Conservation (phyloP, 768 basidiomycete species). For the Phylloporus sp. region DNA sequence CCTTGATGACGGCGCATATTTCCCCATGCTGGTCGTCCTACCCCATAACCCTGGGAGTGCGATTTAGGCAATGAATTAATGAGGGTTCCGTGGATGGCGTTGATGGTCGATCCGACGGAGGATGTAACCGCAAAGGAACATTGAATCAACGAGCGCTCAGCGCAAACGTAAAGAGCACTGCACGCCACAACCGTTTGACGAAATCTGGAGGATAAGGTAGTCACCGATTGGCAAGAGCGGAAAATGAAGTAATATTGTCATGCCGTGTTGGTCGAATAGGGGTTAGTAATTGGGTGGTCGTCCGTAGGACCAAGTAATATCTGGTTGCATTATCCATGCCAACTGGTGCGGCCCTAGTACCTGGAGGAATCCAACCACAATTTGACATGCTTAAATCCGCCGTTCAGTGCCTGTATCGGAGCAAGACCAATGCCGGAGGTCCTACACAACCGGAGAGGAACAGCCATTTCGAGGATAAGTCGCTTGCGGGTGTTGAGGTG, state of each 20-base stretch:
- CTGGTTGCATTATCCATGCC: background rate
- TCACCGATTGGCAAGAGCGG: conserved; percentile 21
- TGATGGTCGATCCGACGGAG: conserved; percentile 54
- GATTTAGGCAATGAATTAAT: too few relatives aligned
- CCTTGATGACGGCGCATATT: too few relatives aligned
- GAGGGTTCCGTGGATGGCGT: conserved; percentile 66
- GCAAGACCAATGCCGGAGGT: conserved; percentile 36
- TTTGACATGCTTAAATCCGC: background rate
- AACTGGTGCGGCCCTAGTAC: background rate
- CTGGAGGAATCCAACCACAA: background rate
- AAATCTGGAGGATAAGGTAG: background rate
- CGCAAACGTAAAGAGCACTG: conserved; percentile 57
- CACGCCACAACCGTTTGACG: conserved; percentile 62
- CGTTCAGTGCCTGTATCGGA: background rate
- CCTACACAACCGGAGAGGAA: conserved; percentile 30
- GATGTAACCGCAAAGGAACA: background rate
- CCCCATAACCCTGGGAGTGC: too few relatives aligned
- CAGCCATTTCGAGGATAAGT: background rate
- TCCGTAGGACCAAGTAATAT: background rate
- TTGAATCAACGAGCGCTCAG: conserved; percentile 13
- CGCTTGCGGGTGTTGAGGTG: conserved; percentile 55
- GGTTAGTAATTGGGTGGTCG: conserved; percentile 43
- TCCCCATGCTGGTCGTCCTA: conserved; percentile 57
- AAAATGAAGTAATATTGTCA: too few relatives aligned
- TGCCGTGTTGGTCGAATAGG: conserved; percentile 43